Base-by-base conservation (phyloP, 2,329 filamentous ascomycete genomes). In the Cercospora zeina region DNA sequence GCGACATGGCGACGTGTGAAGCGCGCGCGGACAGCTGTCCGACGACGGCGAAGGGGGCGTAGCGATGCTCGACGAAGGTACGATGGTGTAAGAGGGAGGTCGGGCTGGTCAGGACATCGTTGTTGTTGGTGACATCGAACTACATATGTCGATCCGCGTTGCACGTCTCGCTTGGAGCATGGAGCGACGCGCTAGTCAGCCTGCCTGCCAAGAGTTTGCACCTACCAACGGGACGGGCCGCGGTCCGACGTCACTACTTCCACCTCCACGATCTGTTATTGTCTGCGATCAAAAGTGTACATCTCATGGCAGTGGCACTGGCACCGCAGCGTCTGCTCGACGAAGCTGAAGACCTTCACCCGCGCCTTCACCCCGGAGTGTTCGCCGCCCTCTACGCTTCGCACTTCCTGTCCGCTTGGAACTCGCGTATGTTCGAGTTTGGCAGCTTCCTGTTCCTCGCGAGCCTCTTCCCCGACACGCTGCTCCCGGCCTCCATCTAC, bases 401-500 rank as follows among this genome's bases (percentile, higher is more conserved):
- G 0, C 80, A 82, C 59, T 75, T 77, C 34, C 74, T 82, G 1
- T 81, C 79, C 0, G 77, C 79, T 4, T 82, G 80, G 80, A 82
- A 81, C 63, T 77, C 78, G 1, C 74, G 80, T 19, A 71, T 75
- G 1, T 82, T 82, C 68, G 80, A 82, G 65, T 81, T 82, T 62
- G 79, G 77, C 34, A 77, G 79, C n/a, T 77, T 81, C 11, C 73
- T 82, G 11, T 82, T 81, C 67, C 73, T 82, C 0, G 78, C 78
- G 2, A 66, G 71, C 3, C 77, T 80, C 33, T 81, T 77, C 54
- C 79, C 79, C 0, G 68, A 79, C 0, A 89, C 87, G 0, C 76
- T 91, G 21, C 78, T 89, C 21, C 87, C 85, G 36, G 81, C 87
- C 60, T 90, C 88, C 0, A 76, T 87, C n/a, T 91, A 91, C 69